Percentiles rank a stretch among this genome's conserved stretches.
phyloP scores from a whole-genome alignment of 495 filamentous ascomycete species.

The Hypoxylon rickii region DNA sequence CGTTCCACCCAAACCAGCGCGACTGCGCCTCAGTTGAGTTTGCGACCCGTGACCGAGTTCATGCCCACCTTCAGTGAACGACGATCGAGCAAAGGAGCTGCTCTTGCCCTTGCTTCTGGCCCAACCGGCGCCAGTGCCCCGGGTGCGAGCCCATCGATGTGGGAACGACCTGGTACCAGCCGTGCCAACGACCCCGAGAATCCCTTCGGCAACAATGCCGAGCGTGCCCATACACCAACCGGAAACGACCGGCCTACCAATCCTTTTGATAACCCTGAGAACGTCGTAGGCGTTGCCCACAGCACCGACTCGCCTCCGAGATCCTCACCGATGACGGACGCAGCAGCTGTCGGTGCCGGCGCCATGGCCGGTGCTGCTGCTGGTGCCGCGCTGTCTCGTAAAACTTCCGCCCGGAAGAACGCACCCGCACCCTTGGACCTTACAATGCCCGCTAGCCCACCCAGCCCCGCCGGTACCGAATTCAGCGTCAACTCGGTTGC shows the following conservation, averaged over 20 bases:
- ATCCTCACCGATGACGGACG: constrained; percentile 15
- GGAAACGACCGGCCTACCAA: constrained; percentile 43
- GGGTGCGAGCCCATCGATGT: constrained; percentile 27
- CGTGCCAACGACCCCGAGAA: constrained; percentile 51
- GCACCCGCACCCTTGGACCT: constrained; percentile 54
- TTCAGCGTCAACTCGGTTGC: constrained; percentile 59
- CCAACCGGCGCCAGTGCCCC: constrained; percentile 38
- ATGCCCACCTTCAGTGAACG: constrained; percentile 65
- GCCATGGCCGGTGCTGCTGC: constrained; percentile 38
- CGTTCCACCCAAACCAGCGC: constrained; percentile 40
- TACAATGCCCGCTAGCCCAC: constrained; percentile 50
- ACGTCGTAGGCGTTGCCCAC: constrained; percentile 39
- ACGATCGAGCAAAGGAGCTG: constrained; percentile 54
- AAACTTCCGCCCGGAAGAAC: constrained; percentile 52
- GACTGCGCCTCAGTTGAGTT: constrained; percentile 74
- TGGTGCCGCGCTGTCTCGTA: constrained; percentile 43
- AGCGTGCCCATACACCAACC: constrained; percentile 41
- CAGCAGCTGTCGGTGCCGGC: constrained; percentile 46
- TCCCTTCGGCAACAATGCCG: constrained; percentile 56
- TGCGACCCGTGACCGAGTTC: constrained; percentile 88
- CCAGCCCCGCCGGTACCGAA: constrained; percentile 65
- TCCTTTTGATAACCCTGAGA: constrained; percentile 45
- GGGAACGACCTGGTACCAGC: constrained; percentile 50
- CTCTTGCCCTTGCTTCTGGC: constrained; percentile 47
- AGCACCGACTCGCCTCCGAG: constrained; percentile 37